Base-by-base conservation (phyloP, 495 filamentous ascomycete species). In the Bacidia rubella region DNA sequence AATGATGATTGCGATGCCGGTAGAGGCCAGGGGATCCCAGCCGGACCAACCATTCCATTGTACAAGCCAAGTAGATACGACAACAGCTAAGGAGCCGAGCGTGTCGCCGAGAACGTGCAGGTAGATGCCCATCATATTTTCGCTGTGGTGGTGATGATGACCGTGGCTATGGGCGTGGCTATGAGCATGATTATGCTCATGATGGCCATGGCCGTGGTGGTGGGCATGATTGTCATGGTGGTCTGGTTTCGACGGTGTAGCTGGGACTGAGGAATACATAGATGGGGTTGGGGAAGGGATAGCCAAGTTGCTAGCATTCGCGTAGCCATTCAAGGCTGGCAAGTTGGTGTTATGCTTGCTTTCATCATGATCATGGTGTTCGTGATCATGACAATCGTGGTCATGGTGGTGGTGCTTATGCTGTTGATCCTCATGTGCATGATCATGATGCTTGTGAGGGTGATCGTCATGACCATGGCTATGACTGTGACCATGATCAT, bases 121-220 rank as follows among this genome's bases (percentile, higher is more conserved):
- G 69, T 90, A 99, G 55, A 99, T 97, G n/a, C 92, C 92, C 55
- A 90, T 81, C 93, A 98, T 97, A 61, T 99, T 99, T 60, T 99
- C 93, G 63, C 93, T 95, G 51, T 85, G 85, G 64, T 93, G 86
- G 21, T 72, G 63, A 55, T 83, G 78, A 64, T 93, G 86, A 45
- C 72, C 69, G n/a, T 57, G 53, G 26, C 61, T 58, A 20, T 27
- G 49, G 38, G 44, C 47, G 41, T 56, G 53, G 17, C 42, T 40
- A 51, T 61, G 56, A 24, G 35, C 19, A 47, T 60, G 58, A 26
- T 54, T 48, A 26, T 60, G 60, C 35, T 60, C 46, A 40, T 52
- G 15, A 20, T 27, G 44, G 39, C 49, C 51, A 44, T 57, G 55
- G 21, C 46, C 45, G 42, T 62, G 57, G 17, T 35, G n/a, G 49